Evolutionary conservation across 2,329 filamentous ascomycete genomes (phyloP).

Genomic region (Pseudogymnoascus verrucosus): DNA sequence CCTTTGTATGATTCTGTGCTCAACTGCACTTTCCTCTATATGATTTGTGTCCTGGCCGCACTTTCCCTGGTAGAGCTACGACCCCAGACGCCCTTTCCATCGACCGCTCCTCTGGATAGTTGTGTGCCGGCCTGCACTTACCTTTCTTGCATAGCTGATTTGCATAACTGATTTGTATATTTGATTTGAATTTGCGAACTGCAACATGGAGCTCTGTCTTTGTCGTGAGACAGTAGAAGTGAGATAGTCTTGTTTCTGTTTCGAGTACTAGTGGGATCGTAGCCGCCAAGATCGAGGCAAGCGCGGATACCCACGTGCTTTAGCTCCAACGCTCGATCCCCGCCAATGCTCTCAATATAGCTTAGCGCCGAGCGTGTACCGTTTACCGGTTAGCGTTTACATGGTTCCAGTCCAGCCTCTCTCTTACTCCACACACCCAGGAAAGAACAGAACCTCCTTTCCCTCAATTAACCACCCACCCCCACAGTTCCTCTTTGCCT

Average conservation of each 20-base stretch:
- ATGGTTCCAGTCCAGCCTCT: constrained; percentile 5
- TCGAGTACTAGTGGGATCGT: neutral
- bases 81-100: neutral
- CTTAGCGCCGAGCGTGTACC: neutral
- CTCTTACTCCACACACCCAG: constrained; percentile 2
- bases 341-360: neutral
- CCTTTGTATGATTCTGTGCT: neutral
- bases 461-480: constrained; percentile 1
- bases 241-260: neutral
- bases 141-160: neutral
- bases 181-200: neutral
- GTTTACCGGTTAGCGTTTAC: constrained; percentile 5
- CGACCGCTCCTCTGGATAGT: neutral
- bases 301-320: constrained; percentile 6
- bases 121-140: neutral
- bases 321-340: neutral
- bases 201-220: neutral
- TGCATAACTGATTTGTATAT: neutral
- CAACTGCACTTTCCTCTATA: neutral
- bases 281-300: constrained; percentile 1
- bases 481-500: constrained; percentile 3
- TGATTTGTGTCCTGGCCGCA: neutral
- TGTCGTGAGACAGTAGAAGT: neutral
- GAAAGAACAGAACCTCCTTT: constrained; percentile 8
- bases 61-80: neutral